Base-by-base conservation (phyloP, 1,284 basidiomycete genomes). In the Apiotrichum sp. region DNA sequence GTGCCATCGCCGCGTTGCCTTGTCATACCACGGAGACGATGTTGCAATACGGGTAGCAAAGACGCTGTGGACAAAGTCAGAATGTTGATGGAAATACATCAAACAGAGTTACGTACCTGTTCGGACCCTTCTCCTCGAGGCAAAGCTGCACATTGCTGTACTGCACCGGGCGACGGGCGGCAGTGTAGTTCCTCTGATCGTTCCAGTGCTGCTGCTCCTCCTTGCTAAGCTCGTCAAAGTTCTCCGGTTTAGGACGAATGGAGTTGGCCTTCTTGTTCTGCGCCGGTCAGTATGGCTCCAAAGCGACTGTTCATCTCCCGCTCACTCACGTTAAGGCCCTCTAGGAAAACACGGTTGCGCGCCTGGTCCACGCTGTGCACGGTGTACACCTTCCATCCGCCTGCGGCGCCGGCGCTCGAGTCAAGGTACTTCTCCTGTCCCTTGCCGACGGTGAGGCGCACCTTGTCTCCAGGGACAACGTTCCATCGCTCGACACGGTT, bases 121-220 rank as follows among this genome's bases (percentile, higher is more conserved):
- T 32, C 14, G 49, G 14, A 3, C 34, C 51, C 4, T 50, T 52
- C 36, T 70, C 67, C 49, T 70, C 65, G 10, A 74, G 59, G 49
- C 71, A 74, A 1, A 76, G 63, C 61, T 74, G 72, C 3, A 76
- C 70, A 46, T 74, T 74, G 35, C 65, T 68, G 57, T 76, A 76
- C 53, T 74, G 69, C 6, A 76, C 65, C 2, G 72, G 68, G 38
- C 70, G 62, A 51, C 63, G 60, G 34, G 58, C 57, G 41, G 55
- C 47, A 39, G 66, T 40, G 16, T 56, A 65, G 54, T 68, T 67
- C 31, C 61, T 62, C 59, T 73, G 67, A 38, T 62, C 54, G 6
- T 57, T 57, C 47, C 57, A 71, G 50, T 55, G 47, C 38, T 60
- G 55, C 52, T 66, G 56, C 16, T 62, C 47, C 6, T 64, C 61